Evolutionary conservation across 2,329 filamentous ascomycete genomes (phyloP), one percentile per base, ranked within the genome.

Genomic region (Beauveria scarabaeidicola): DNA sequence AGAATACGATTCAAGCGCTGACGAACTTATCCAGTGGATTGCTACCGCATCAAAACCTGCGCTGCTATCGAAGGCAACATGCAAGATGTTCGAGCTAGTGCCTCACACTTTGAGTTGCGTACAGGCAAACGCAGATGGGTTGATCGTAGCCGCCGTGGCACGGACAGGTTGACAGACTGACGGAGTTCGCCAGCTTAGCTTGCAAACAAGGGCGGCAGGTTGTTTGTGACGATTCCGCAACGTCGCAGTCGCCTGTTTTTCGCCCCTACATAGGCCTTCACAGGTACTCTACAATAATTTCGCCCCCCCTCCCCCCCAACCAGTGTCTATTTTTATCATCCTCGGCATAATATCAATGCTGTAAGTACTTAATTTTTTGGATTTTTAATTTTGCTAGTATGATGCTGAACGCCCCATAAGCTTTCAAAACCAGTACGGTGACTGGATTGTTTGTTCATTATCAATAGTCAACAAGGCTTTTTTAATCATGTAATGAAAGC

Each of bases 41-140:
- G 89, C 63, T 97, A 97, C 73, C 88, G 93, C 66, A 93, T 91
- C 72, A 96, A 96, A 79, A 94, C 92, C 72, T 85, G 89, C 64
- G 87, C 83, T 65, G 89, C 88, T 59, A 92, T 96, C 76, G 83
- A 95, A 68, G 85, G 83, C 23, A 83, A 86, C 47, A 89, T 90
- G 67, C 87, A 91, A 69, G 90, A 95, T 63, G 81, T 90, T 48
- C 79, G 82, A 59, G 80, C 82, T 21, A 84, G 89, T 27, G 89
- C 90, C 25, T 87, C 90, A 58, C 91, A 97, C 74, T 95, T 92
- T 69, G 91, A 97, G 75, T 94, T 90, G 3, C 85, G 93, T 47
- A 83, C 87, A 21, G 93, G 93, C 60, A 97, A 96, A 79, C 83
- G 90, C 65, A 81, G 78, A 68, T 91, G 87, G 83, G 79, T 80